Evolutionary conservation across 805 yeast genomes (phyloP).

Genomic region (Starmerella bombi): DNA sequence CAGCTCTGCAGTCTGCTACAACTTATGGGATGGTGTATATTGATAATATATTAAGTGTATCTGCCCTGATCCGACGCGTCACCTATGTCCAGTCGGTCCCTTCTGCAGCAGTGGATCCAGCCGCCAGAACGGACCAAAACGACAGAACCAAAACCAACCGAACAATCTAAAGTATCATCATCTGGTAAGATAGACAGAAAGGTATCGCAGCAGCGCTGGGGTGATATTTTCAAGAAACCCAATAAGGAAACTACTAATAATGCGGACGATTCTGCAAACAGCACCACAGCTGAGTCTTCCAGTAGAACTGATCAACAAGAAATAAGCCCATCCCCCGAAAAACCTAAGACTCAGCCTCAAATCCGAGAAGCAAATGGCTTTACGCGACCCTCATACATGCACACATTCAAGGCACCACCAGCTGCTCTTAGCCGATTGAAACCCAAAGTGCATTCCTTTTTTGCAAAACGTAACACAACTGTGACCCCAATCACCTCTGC

Average conservation of each 20-base stretch:
- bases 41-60: too few relatives aligned
- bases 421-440: conserved; percentile 6
- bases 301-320: too few relatives aligned
- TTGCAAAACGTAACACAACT: conserved; percentile 14
- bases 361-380: background rate
- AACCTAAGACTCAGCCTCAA: conserved; percentile 1
- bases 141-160: too few relatives aligned
- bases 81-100: background rate
- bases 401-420: conserved; percentile 1
- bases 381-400: conserved; percentile 3
- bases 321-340: background rate
- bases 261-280: too few relatives aligned
- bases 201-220: conserved; percentile 1
- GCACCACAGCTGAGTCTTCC: too few relatives aligned
- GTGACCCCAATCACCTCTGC: background rate
- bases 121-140: background rate
- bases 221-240: conserved; percentile 5
- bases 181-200: background rate
- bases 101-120: conserved; percentile 1
- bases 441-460: conserved; percentile 17
- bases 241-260: background rate
- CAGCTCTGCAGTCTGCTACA: too few relatives aligned
- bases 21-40: too few relatives aligned
- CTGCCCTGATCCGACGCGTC: background rate
- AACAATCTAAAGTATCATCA: background rate